These are phyloP conservation scores for Brettanomyces nanus DNA, from an alignment of 805 yeast species.

Conservation along the genomic window DNA sequence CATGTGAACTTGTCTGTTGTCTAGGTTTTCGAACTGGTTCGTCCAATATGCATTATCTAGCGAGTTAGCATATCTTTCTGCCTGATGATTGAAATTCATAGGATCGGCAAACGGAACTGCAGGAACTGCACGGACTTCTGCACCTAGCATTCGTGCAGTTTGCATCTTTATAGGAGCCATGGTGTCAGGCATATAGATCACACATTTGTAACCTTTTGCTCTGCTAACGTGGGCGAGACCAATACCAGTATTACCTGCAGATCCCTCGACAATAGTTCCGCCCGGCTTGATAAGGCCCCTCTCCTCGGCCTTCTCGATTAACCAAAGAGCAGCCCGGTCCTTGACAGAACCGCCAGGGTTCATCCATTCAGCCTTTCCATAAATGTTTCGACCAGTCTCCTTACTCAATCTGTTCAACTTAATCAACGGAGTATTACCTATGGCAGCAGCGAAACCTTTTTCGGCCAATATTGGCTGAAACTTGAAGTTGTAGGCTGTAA, in stretches of 20 bases:
- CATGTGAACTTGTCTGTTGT: slow-evolving; percentile 83
- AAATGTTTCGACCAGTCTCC: slow-evolving; percentile 62
- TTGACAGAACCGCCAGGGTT: slow-evolving; percentile 93
- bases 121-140: slow-evolving; percentile 85
- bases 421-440: slow-evolving; percentile 89
- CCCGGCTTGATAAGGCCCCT: slow-evolving; percentile 61
- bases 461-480: slow-evolving; percentile 60
- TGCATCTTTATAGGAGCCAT: slow-evolving; percentile 77
- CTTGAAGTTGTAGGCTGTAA: slow-evolving; percentile 31
- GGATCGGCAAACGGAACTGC: slow-evolving; percentile 81
- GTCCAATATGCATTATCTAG: slow-evolving; percentile 85
- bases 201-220: slow-evolving; percentile 75
- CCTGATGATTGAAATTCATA: slow-evolving; percentile 80
- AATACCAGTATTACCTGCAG: slow-evolving; percentile 95
- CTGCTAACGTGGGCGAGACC: slow-evolving; percentile 81
- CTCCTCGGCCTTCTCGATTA: slow-evolving; percentile 71
- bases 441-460: slow-evolving; percentile 69
- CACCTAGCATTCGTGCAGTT: slow-evolving; percentile 67
- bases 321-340: slow-evolving; percentile 79
- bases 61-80: slow-evolving; percentile 72
- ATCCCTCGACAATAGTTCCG: slow-evolving; percentile 87
- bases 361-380: slow-evolving; percentile 87
- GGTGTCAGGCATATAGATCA: slow-evolving; percentile 88
- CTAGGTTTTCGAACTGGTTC: slow-evolving; percentile 83
- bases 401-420: slow-evolving; percentile 48